Evolutionary conservation across 176 grass and related monocot genomes (phyloP).

Genomic region (Poa annua): DNA sequence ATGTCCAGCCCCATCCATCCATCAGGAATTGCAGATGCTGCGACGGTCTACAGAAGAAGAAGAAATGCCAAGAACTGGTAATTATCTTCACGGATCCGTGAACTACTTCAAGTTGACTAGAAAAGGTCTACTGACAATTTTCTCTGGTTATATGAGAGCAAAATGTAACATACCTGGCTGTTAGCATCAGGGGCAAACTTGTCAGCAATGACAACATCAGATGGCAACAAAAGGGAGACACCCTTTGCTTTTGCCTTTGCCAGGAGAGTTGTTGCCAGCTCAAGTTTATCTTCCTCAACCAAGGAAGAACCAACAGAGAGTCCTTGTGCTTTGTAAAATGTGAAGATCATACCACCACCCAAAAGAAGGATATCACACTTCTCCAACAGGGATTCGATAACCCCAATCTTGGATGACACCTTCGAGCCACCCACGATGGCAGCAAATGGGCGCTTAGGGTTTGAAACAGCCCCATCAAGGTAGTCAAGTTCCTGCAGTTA

Average conservation of each 20-base stretch:
- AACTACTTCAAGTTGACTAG: constrained; percentile 10
- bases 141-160: neutral
- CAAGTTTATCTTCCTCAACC: constrained; percentile 77
- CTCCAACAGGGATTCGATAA: constrained; percentile 72
- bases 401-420: constrained; percentile 80
- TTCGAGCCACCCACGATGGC: constrained; percentile 80
- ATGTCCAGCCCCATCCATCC: constrained; percentile 87
- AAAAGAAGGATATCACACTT: constrained; percentile 78
- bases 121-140: constrained; percentile 14
- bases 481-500: constrained; percentile 72
- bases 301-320: constrained; percentile 70
- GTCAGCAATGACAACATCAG: constrained; percentile 68
- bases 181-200: constrained; percentile 81
- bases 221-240: constrained; percentile 67
- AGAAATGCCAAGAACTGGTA: constrained; percentile 22
- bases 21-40: constrained; percentile 73
- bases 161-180: constrained; percentile 52
- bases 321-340: constrained; percentile 86
- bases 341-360: constrained; percentile 86
- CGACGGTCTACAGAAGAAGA: constrained; percentile 42
- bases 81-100: constrained; percentile 19
- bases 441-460: constrained; percentile 70
- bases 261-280: constrained; percentile 65
- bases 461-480: constrained; percentile 78
- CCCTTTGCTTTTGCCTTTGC: constrained; percentile 72